Conservation (phyloP, 345 rosid genomes). For the Dovyalis caffra region DNA sequence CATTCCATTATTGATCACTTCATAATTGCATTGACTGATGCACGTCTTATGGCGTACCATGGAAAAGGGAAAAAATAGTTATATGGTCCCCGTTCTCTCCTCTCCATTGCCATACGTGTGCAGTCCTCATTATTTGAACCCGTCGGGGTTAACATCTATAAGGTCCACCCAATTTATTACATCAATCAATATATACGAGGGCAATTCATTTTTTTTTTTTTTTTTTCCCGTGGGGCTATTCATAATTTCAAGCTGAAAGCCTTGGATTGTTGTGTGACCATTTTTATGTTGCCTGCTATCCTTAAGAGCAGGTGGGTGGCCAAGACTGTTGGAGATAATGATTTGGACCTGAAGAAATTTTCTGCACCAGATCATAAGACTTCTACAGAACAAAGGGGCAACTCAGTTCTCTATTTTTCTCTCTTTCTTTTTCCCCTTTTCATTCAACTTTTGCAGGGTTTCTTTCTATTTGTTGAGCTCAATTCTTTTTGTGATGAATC, state of each 20-base stretch:
- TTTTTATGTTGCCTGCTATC: background rate
- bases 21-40: background rate
- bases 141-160: too few species aligned
- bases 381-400: background rate
- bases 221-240: background rate
- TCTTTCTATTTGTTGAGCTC: background rate
- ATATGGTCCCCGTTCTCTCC: background rate
- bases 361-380: background rate
- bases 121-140: background rate
- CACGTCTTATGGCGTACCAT: background rate
- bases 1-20: too few species aligned
- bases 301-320: background rate
- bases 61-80: background rate
- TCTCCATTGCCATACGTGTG: conserved; percentile 6
- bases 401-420: background rate
- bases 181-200: background rate
- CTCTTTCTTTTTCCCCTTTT: too few species aligned
- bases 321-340: background rate
- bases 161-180: background rate
- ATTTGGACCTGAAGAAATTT: background rate
- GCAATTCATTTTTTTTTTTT: background rate
- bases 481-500: too few species aligned
- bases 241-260: background rate
- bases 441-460: too few species aligned
- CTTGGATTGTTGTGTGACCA: background rate